Evolutionary conservation across 441 rosid genomes (phyloP), one percentile per base, ranked within the genome.

Genomic region (Brassica hybrid): DNA sequence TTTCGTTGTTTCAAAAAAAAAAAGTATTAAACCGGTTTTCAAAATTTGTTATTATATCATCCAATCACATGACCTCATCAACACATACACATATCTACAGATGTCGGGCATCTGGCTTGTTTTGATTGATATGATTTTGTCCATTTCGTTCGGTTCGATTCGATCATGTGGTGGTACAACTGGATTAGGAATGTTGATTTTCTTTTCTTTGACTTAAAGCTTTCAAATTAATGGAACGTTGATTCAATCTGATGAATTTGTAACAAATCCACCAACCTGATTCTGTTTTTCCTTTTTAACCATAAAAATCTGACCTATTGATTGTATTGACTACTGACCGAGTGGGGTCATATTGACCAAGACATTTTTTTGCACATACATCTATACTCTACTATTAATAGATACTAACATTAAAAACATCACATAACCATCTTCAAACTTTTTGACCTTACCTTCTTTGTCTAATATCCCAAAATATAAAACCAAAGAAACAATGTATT

Each of bases 11-110:
- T 18, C 19, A 18, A 18, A 18, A 18, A 18, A 18, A 18, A 18
- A 18, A 18, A 18, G 5, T 21, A 2, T 5, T 71, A 13, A 63
- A 77, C 80, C 80, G 80, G 73, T 23, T 48, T 48, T n/a, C 14
- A 48, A n/a, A 7, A 48, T 41, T 38, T 41, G 48, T 41, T 38
- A 10, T 41, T 38, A 38, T 38, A 34, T 34, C 41, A 41, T 41
- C 48, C 48, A 41, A 41, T 41, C 48, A 41, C 48, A 41, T 41
- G n/a, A 11, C n/a, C 48, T 41, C 56, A 50, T 50, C 18, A 6
- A 50, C 56, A 50, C n/a, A 13, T 5, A 48, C 5, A 34, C 32
- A 34, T 30, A 7, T 11, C 50, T 43, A 43, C 50, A 12, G 50
- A 43, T 43, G 17, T 50, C 1, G 18, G 56, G 2, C 8, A 50